Evolutionary conservation across 208 protist genomes (phyloP), one percentile per base, ranked within the genome.

Genomic region (Entamoeba moshkovskii): DNA sequence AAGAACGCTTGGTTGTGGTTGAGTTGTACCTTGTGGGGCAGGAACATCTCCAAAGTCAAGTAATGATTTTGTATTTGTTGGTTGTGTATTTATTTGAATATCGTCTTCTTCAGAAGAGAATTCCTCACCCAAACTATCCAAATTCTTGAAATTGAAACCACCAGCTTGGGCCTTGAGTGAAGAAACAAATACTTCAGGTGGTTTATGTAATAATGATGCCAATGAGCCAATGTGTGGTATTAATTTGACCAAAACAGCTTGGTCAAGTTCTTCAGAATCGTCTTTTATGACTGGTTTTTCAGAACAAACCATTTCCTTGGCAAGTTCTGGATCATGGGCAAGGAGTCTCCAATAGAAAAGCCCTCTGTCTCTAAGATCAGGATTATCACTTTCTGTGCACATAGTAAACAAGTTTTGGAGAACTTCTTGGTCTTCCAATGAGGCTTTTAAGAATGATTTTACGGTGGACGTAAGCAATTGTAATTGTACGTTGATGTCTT

Each of bases 271-370:
- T 42, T 52, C 29, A n/a, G 25, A n/a, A 11, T n/a, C 29, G 25
- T 42, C 45, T 8, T 52, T 45, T 33, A 93, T 93, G 8, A 66
- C 29, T 73, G 94, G 47, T 73, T 93, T 94, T 48, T 94, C 29
- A 49, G 91, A 46, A 33, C 52, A 91, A 91, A 94, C 47, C 25
- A 93, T 92, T n/a, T 46, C 48, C 42, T 95, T 95, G 45, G 94
- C 94, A 33, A 59, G 15, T n/a, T 94, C 48, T 45, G 93, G 52
- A 47, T 49, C 49, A 25, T 92, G 13, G 46, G 45, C 18, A 18
- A 96, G 22, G 1, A 96, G 38, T 66, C 94, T 59, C 92, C 92
- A 96, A 66, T 95, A 95, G 44, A 95, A 92, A 11, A 85, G 94
- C 46, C 42, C 94, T n/a, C 94, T 42, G 11, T 96, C 93, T 85